Evolutionary conservation across 1,284 basidiomycete species (phyloP), one percentile per base, ranked within the genome.

Genomic region (Heterobasidion parviporum): DNA sequence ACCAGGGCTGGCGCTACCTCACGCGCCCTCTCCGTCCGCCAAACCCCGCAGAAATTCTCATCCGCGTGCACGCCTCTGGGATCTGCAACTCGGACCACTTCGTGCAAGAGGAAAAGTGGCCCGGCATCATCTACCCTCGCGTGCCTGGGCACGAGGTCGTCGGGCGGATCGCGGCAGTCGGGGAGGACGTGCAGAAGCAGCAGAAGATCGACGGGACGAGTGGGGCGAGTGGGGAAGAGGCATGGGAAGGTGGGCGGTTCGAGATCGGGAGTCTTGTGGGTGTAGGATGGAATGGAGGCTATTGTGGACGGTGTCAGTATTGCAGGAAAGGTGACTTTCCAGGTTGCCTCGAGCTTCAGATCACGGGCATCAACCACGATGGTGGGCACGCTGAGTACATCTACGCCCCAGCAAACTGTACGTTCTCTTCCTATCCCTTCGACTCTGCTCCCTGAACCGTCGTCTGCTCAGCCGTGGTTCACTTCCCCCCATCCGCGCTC

Each of bases 281-380:
- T 18, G 53, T 48, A 8, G 57, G 57, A 2, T 56, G 57, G 57
- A 52, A 54, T 35, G 57, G 55, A 1, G 57, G 55, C 3, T 54
- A 56, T 38, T 58, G 57, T 52, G 8, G 26, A 10, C 34, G 18
- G 5, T 58, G 57, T 20, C 18, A 10, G 7, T 14, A 20, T 16
- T 58, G 57, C 41, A 9, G 52, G 8, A 51, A 50, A 34, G 57
- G 57, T 26, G 55, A 58, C 32, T 56, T 53, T 43, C 18, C 26
- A 8, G 45, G 18, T 12, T 58, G 57, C 55, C 26, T 50, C 15
- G 49, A 58, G 33, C 49, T 50, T n/a, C 18, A 20, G 12, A 53
- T 57, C 18, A 62, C 59, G 18, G 63, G 59, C 5, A 63, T 62
- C 52, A 60, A 60, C 32, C 55, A 61, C 33, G 54, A 55, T 8